Base-by-base conservation (phyloP, 176 grass and related monocot species). In the Ensete glaucum region DNA sequence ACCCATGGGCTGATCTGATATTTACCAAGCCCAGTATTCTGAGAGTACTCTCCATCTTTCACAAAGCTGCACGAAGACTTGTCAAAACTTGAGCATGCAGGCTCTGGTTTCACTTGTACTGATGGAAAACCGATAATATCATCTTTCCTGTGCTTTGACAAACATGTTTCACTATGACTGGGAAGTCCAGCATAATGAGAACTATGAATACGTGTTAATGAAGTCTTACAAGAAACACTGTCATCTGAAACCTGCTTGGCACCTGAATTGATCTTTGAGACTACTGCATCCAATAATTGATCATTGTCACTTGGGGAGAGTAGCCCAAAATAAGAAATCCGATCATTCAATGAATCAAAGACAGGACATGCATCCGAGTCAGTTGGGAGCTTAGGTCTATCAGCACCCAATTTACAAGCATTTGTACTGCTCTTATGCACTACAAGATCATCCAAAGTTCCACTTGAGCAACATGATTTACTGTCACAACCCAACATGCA, bases 1-100 rank as follows among this genome's bases (percentile, higher is more conserved):
- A 93, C 84, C 87, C 84, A 93, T 78, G 89, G 84, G 55, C 80
- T 82, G 79, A 93, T 89, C 77, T 89, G 87, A 81, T 87, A 93
- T 83, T 93, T 89, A 53, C 87, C 82, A 57, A 69, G 24, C 73
- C 84, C 86, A 76, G 80, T 79, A 80, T 86, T 87, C 60, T 87
- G 90, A 62, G 82, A 8, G n/a, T 62, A 73, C 12, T 84, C 90
- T 75, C 86, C 86, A 58, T 62, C 17, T 71, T 82, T 86, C 9
- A 77, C 86, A 71, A 79, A 17, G 48, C 79, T 63, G 78, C 73
- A 80, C 27, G 80, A 80, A 54, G 84, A 87, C 53, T 85, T 93
- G 82, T 77, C 54, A 78, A 81, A 70, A 57, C 80, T 85, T 34
- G 70, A 83, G 80, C 76, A 71, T 23, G 84, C 17, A 34, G 59